Evolutionary conservation across 129 eudicot species (phyloP).

Genomic region (Arctium minus): DNA sequence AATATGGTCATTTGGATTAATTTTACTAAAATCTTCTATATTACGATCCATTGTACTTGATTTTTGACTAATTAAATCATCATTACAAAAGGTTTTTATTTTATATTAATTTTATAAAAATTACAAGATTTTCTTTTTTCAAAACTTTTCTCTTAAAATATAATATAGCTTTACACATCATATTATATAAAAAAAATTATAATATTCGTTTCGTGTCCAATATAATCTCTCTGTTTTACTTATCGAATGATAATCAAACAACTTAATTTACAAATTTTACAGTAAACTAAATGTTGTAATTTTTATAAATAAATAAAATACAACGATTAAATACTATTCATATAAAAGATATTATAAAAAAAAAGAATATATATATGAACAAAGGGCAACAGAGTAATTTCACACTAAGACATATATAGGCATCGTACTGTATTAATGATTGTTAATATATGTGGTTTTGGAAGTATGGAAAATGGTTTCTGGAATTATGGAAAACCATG

Average conservation of each 20-base stretch:
- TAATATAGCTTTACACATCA: no score
- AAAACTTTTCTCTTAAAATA: not conserved
- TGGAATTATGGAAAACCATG: constrained; percentile 30
- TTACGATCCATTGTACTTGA: no score
- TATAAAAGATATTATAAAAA: not conserved
- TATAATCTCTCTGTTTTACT: not conserved
- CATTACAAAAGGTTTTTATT: not conserved
- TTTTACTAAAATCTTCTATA: no score
- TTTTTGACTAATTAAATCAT: no score
- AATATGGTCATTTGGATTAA: no score
- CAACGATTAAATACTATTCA: not conserved
- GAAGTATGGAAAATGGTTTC: constrained; percentile 10
- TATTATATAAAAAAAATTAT: no score
- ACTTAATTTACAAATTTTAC: no score
- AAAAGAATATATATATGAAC: not conserved
- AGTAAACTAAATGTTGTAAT: no score
- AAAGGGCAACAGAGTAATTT: not conserved
- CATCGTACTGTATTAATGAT: constrained; percentile 1
- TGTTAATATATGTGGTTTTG: constrained; percentile 12
- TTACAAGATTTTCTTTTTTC: not conserved
- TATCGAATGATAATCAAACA: no score
- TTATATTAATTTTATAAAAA: no score
- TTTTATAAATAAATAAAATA: no score
- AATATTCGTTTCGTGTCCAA: not conserved
- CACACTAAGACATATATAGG: not conserved